Evolutionary conservation across 2,329 filamentous ascomycete species (phyloP).

Genomic region (Rutstroemia sp.): DNA sequence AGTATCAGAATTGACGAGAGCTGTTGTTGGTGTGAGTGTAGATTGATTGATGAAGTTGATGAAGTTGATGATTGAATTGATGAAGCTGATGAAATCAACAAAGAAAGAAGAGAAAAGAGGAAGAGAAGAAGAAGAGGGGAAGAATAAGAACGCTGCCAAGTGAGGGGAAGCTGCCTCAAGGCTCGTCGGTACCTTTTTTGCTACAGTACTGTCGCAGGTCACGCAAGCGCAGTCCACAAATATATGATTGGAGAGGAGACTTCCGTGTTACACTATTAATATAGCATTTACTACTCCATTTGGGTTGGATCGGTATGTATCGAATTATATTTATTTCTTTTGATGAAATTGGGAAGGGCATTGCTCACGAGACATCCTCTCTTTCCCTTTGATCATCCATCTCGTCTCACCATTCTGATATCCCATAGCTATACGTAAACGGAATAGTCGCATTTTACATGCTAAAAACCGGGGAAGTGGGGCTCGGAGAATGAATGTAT

Average conservation of each 20-base stretch:
- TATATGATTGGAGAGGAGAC: too few relatives aligned
- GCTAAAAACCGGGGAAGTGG: slow-evolving; percentile 6
- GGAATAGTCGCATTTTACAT: background rate
- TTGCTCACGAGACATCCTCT: background rate
- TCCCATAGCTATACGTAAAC: too few relatives aligned
- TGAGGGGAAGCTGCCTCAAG: background rate
- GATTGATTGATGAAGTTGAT: background rate
- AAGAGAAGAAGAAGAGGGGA: background rate
- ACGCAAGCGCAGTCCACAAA: too few relatives aligned
- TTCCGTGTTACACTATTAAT: too few relatives aligned
- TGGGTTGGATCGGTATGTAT: too few relatives aligned
- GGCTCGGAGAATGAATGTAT: background rate
- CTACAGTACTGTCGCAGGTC: too few relatives aligned
- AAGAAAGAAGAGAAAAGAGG: background rate
- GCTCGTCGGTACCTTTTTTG: too few relatives aligned
- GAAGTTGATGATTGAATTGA: background rate
- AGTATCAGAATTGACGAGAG: background rate
- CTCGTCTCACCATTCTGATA: too few relatives aligned
- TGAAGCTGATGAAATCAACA: background rate
- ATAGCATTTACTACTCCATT: too few relatives aligned
- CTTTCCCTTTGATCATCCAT: background rate
- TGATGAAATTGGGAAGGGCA: too few relatives aligned
- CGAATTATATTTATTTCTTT: too few relatives aligned
- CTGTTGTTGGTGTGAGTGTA: background rate
- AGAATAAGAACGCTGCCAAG: background rate